Percentiles rank a stretch among this genome's conserved stretches.
phyloP scores from a whole-genome alignment of 257 asterid genomes.

The Knoxia roxburghii region DNA sequence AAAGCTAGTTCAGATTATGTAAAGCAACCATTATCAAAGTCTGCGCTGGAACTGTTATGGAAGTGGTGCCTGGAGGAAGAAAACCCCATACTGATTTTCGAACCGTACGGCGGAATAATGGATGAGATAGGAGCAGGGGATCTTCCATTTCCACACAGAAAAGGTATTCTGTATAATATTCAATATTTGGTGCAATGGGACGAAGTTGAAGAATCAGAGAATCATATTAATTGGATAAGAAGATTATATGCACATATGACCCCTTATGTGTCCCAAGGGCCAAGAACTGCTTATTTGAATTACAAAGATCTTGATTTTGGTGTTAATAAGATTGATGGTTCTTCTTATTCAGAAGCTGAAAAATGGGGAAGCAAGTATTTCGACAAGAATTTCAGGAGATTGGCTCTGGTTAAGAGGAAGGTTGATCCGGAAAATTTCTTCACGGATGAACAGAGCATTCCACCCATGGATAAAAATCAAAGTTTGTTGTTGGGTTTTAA shows the following conservation, averaged over 20 bases:
- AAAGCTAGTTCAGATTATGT: constrained; percentile 59
- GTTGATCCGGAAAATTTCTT: constrained; percentile 55
- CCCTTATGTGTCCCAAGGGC: constrained; percentile 36
- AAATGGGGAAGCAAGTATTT: constrained; percentile 56
- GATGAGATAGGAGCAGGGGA: constrained; percentile 25
- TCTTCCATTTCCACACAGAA: constrained; percentile 61
- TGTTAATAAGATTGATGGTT: constrained; percentile 11
- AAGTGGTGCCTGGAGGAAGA: constrained; percentile 22
- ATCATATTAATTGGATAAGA: constrained; percentile 34
- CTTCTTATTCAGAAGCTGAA: constrained; percentile 31
- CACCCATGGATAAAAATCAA: constrained; percentile 14
- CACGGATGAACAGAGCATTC: constrained; percentile 54
- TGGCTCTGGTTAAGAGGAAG: constrained; percentile 36
- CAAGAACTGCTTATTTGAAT: constrained; percentile 54
- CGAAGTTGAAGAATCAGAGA: constrained; percentile 4
- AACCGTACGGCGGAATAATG: constrained; percentile 62
- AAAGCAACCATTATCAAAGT: constrained; percentile 25
- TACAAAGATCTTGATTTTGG: constrained; percentile 64
- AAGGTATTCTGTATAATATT: constrained; percentile 37
- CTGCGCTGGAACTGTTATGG: constrained; percentile 23
- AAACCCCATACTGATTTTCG: constrained; percentile 27
- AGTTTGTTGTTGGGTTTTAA: too few species aligned
- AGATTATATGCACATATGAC: constrained; percentile 38
- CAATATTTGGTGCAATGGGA: constrained; percentile 56
- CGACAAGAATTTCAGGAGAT: constrained; percentile 35